Base-by-base conservation (phyloP, 176 grass and related monocot species). In the Themeda triandra region DNA sequence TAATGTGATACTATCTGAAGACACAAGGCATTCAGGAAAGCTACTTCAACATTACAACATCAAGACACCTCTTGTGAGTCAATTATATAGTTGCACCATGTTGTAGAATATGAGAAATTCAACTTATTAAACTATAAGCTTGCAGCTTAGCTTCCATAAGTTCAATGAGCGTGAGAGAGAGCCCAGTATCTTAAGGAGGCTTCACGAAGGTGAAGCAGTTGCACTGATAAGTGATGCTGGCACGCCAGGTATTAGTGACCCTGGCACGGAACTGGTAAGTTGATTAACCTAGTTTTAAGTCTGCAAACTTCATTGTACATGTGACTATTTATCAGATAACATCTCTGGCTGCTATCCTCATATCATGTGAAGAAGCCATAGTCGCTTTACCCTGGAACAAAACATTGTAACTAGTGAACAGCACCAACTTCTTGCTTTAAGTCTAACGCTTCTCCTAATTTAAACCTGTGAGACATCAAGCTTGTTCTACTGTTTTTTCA, bases 171-270 rank as follows among this genome's bases (percentile, higher is more conserved):
- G 85, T 62, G 87, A 92, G 74, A 88, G 96, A 88, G 93, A 95
- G 87, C 88, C 89, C 59, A 92, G 75, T 63, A 92, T 98, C 63
- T 68, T 98, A 81, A 88, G 90, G 75, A 92, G 92, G 75, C 93
- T 98, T 77, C 93, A 90, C 30, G 89, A 92, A 92, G 93, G 96
- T 27, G 89, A 98, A 89, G 87, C 94, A 60, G 66, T 98, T 84
- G 92, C 96, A 56, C 59, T 98, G 79, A 98, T 98, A 86, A 95
- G 96, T 88, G 96, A 98, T 86, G 93, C 96, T 63, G 96, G 96
- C 79, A 95, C 93, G 53, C 96, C 96, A 63, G 86, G 93, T 29
- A 93, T 98, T 42, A 98, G 96, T 90, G 93, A 98, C 71, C 96
- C 96, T 6, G 93, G 93, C 73, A 89, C 88, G 84, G 91, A 91